A percentile compares a stretch with the other conserved stretches of the same genome.
phyloP scores from a whole-genome alignment of 768 basidiomycete genomes.

The Agaricus subrufescens region DNA sequence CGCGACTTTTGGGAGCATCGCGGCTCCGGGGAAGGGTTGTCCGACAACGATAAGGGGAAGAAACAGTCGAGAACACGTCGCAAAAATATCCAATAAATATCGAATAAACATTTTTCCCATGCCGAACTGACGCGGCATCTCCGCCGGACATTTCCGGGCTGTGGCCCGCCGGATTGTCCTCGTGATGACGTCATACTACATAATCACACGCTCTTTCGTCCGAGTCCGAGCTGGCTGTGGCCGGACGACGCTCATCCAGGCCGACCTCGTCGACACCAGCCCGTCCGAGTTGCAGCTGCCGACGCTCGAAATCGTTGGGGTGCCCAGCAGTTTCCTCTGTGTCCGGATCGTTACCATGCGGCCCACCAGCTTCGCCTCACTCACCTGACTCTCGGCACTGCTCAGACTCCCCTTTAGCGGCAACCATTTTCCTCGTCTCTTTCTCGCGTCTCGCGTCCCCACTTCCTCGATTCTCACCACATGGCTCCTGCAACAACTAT shows the following conservation, averaged over 20 bases:
- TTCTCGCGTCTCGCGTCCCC: not conserved
- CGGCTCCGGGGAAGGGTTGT: not conserved
- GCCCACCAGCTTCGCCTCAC: not conserved
- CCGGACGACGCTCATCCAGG: not conserved
- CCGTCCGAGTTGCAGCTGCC: not conserved
- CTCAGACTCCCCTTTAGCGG: not conserved
- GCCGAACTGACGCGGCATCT: conserved; percentile 7
- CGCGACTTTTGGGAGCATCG: conserved; percentile 81
- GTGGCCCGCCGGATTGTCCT: not conserved
- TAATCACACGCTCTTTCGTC: not conserved
- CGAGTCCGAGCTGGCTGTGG: not conserved
- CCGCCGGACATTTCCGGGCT: not conserved
- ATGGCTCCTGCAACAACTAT: not conserved
- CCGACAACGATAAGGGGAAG: not conserved
- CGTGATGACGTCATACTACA: not conserved
- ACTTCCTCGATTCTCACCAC: not conserved
- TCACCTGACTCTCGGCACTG: not conserved
- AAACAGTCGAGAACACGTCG: not conserved
- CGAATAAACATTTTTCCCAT: conserved; percentile 3
- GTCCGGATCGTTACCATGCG: not conserved
- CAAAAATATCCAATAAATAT: not conserved
- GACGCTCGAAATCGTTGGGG: not conserved
- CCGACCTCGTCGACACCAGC: not conserved
- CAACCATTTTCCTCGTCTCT: not conserved
- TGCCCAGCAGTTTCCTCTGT: not conserved